These are phyloP conservation scores for Xylaria scruposa DNA, from an alignment of 495 filamentous ascomycete genomes.

Conservation along the genomic window DNA sequence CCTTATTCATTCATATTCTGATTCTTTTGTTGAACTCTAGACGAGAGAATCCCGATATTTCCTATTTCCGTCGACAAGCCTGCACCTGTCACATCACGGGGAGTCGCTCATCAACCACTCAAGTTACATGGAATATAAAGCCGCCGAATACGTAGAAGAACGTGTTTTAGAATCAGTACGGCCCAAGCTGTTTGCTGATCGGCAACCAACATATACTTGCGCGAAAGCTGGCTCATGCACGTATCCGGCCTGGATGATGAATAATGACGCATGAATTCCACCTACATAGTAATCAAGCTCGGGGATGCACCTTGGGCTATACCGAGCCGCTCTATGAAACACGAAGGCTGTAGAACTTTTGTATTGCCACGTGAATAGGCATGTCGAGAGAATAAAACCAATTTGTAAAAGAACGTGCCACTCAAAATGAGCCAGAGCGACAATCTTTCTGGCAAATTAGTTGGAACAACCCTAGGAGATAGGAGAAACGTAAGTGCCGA, in stretches of 20 bases:
- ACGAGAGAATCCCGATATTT: neutral
- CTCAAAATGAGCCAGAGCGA: neutral
- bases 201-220: neutral
- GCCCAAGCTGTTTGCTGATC: neutral
- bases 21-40: neutral
- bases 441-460: neutral
- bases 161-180: neutral
- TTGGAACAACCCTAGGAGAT: neutral
- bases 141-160: neutral
- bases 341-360: neutral
- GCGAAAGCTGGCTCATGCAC: neutral
- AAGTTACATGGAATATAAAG: neutral
- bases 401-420: neutral
- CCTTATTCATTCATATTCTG: neutral
- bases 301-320: neutral
- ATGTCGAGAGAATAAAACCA: neutral
- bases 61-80: neutral
- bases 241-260: neutral
- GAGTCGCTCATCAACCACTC: neutral
- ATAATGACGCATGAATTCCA: neutral
- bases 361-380: neutral
- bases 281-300: neutral
- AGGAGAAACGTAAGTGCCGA: conserved; percentile 22
- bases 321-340: neutral
- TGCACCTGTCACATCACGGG: neutral